Evolutionary conservation across 1,284 basidiomycete species (phyloP).

Genomic region (Somion occarium): DNA sequence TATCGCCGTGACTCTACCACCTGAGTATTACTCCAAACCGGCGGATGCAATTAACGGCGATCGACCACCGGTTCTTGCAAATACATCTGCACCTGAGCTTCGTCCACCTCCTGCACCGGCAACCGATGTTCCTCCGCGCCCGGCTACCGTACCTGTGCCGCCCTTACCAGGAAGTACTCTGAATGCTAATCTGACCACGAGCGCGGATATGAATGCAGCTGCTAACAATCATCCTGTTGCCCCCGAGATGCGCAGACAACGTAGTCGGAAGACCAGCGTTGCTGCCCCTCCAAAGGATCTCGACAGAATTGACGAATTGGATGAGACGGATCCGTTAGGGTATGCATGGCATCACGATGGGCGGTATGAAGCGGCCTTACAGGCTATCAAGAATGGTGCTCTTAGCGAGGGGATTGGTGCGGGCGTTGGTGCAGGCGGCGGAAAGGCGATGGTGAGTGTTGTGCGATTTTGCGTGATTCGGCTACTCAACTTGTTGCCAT

Average conservation of each 20-base stretch:
- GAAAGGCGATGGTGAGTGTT: conserved; percentile 14
- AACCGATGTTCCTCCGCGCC: conserved; percentile 17
- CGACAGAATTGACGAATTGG: conserved; percentile 70
- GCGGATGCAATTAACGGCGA: neutral
- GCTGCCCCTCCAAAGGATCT: conserved; percentile 36
- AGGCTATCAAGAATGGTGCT: conserved; percentile 12
- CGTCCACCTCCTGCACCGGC: conserved; percentile 14
- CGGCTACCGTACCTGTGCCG: conserved; percentile 15
- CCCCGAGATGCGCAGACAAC: conserved; percentile 15
- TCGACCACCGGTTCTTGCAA: conserved; percentile 16
- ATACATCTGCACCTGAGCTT: conserved; percentile 23
- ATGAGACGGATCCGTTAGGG: conserved; percentile 66
- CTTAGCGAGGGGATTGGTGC: conserved; percentile 5
- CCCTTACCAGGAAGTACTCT: neutral
- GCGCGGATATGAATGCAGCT: neutral
- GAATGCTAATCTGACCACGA: neutral
- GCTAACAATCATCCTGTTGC: neutral
- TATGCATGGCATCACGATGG: conserved; percentile 57
- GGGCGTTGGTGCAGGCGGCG: conserved; percentile 3
- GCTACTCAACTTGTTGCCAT: neutral
- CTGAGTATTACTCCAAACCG: neutral
- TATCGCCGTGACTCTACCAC: conserved; percentile 13
- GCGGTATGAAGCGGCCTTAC: conserved; percentile 56
- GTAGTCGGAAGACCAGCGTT: conserved; percentile 22
- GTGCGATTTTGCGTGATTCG: neutral